Percentiles rank a stretch among this genome's conserved stretches.
Evolutionary conservation across 1,139 yeast species (phyloP).

Genomic region (Saccharomyces hybrid): DNA sequence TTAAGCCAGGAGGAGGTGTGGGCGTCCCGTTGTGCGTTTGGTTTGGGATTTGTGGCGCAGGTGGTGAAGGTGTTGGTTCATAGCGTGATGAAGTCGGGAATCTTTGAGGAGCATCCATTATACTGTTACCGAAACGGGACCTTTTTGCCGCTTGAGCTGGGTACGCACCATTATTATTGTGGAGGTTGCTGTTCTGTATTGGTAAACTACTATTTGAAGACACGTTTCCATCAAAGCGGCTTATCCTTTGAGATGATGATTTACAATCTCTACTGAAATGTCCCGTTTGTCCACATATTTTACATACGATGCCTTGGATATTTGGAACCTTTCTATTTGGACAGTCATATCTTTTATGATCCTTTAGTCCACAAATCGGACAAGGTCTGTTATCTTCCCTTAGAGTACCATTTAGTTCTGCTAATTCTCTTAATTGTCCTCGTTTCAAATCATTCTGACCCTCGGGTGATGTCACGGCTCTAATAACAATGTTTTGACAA

Average conservation of each 20-base stretch:
- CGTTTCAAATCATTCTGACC: constrained; percentile 90
- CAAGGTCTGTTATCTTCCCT: constrained; percentile 73
- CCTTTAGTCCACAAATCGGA: constrained; percentile 47
- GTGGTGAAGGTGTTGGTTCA: not conserved
- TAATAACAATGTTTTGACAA: constrained; percentile 69
- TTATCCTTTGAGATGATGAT: constrained; percentile 19
- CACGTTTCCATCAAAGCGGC: not conserved
- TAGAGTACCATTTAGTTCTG: constrained; percentile 88
- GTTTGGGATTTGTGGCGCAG: not conserved
- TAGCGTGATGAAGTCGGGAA: not conserved
- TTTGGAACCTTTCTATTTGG: constrained; percentile 49
- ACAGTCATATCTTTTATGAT: constrained; percentile 57
- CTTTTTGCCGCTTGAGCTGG: not conserved
- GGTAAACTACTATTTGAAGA: not conserved
- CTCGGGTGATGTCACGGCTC: constrained; percentile 81
- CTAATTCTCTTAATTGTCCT: constrained; percentile 85
- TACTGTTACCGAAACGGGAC: not conserved
- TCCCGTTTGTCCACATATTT: constrained; percentile 73
- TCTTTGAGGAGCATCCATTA: not conserved
- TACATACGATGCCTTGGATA: constrained; percentile 54
- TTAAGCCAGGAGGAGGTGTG: constrained; percentile 8
- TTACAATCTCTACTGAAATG: constrained; percentile 88
- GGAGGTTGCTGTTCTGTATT: not conserved
- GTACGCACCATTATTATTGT: not conserved
- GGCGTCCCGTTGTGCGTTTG: not conserved